Base-by-base conservation (phyloP, 805 yeast species). In the Saccharomycopsis selenospora region DNA sequence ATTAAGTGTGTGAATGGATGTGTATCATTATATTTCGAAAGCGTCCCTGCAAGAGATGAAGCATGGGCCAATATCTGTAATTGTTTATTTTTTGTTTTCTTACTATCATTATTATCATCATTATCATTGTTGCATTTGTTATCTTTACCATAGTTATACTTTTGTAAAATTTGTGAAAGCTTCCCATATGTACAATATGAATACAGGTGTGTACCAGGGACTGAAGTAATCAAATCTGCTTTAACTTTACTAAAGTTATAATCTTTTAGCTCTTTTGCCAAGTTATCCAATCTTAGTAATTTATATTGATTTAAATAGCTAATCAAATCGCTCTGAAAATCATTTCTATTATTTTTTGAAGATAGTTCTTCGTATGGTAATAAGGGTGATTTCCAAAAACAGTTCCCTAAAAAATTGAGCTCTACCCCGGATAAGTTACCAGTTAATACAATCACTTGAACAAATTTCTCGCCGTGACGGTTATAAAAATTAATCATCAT, bases 401-500 rank as follows among this genome's bases (percentile, higher is more conserved):
- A 68, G 46, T 70, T 73, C 1, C 73, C 69, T 48, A 70, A 57
- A 1, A 67, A 71, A 2, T 60, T 65, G 38, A 67, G 59, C 51
- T 71, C 76, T 1, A 68, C 48, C 44, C 57, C 59, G 11, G 72
- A 68, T 36, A 68, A 53, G 54, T 71, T 71, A 43, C 66, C 58
- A 1, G 75, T 64, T 72, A 70, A 63, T 5, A 71, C 65, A 3
- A 70, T 65, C 2, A 71, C 54, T 50, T 71, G 73, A 4, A 59
- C 50, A 2, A 59, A 55, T 17, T 55, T 54, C 10, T 36, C 11
- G 3, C 20, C 24, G n/a, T 48, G 46, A 18, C 11, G 23, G 18
- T 48, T 56, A 47, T 58, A 68, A 47, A 63, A 59, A 47, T 71
- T 71, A 14, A 71, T 56, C 73, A 71, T 71, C 72, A 70, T 66